These are phyloP conservation scores for Stylonectria norvegica DNA, from an alignment of 2,329 filamentous ascomycete species.

Conservation along the genomic window DNA sequence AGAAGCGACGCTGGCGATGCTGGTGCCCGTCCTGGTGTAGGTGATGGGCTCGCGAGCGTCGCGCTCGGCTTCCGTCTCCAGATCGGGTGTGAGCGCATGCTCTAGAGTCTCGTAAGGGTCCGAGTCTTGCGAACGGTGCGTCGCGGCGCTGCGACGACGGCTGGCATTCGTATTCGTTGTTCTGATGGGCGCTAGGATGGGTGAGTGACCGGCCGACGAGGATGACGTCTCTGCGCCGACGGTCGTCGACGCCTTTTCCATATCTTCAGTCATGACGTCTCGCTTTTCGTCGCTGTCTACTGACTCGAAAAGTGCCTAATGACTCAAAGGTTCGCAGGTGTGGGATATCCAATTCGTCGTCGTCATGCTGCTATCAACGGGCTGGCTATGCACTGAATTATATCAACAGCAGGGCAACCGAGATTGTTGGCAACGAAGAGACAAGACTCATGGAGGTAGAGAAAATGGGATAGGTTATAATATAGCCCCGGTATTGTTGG, in stretches of 20 bases:
- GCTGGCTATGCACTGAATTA: background rate
- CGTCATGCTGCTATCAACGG: background rate
- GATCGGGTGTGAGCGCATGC: conserved; percentile 35
- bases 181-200: conserved; percentile 24
- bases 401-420: background rate
- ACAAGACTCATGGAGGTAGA: too few relatives aligned
- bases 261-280: conserved; percentile 17
- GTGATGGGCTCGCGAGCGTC: conserved; percentile 44
- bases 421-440: too few relatives aligned
- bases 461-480: too few relatives aligned
- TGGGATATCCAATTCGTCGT: background rate
- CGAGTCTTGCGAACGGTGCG: conserved; percentile 18
- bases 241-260: conserved; percentile 18
- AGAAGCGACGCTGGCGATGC: conserved; percentile 41
- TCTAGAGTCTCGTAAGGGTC: conserved; percentile 36
- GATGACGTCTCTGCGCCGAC: conserved; percentile 13
- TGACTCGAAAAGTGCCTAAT: background rate
- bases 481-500: too few relatives aligned
- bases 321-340: background rate
- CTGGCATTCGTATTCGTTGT: conserved; percentile 13
- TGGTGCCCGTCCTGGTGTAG: conserved; percentile 41
- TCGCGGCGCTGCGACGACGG: conserved; percentile 15
- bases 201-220: conserved; percentile 16
- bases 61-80: conserved; percentile 39
- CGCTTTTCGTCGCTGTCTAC: background rate